phyloP scores from a whole-genome alignment of 1,284 basidiomycete species.

The Cutaneotrichosporon cutaneum region DNA sequence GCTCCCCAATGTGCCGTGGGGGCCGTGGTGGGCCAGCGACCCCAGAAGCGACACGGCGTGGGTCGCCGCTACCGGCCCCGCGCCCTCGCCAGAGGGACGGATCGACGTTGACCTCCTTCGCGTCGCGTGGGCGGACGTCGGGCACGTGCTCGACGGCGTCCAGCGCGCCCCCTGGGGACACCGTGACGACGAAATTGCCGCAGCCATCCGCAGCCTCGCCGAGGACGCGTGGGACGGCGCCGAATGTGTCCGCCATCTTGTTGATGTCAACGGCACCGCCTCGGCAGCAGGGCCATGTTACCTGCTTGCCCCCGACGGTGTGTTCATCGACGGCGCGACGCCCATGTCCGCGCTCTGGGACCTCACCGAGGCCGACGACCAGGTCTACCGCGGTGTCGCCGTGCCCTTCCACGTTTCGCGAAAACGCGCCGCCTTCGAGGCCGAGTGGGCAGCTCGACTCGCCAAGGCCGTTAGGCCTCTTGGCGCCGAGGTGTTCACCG shows the following conservation, averaged over 20 bases:
- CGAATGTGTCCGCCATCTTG: slow-evolving; percentile 35
- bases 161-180: slow-evolving; percentile 12
- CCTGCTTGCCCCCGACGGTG: slow-evolving; percentile 26
- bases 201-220: slow-evolving; percentile 11
- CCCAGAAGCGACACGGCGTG: slow-evolving; percentile 20
- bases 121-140: slow-evolving; percentile 48
- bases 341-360: slow-evolving; percentile 11
- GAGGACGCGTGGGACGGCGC: slow-evolving; percentile 37
- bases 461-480: slow-evolving; percentile 21
- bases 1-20: slow-evolving; percentile 41
- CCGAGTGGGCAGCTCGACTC: slow-evolving; percentile 27
- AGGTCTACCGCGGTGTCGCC: slow-evolving; percentile 37
- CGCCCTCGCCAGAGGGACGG: slow-evolving; percentile 12
- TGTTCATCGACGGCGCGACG: slow-evolving; percentile 11
- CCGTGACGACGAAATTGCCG: slow-evolving; percentile 18
- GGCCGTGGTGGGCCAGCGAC: slow-evolving; percentile 42
- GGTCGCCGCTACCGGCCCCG: slow-evolving; percentile 9
- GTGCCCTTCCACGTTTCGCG: slow-evolving; percentile 32
- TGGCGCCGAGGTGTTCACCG: slow-evolving; percentile 43
- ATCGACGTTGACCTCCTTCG: slow-evolving; percentile 36
- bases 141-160: slow-evolving; percentile 39
- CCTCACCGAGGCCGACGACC: slow-evolving; percentile 10
- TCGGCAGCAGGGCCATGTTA: slow-evolving; percentile 31
- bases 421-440: slow-evolving; percentile 27
- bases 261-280: slow-evolving; percentile 13